Base-by-base conservation (phyloP, 2,329 filamentous ascomycete species). In the Leptosphaerulina australis region DNA sequence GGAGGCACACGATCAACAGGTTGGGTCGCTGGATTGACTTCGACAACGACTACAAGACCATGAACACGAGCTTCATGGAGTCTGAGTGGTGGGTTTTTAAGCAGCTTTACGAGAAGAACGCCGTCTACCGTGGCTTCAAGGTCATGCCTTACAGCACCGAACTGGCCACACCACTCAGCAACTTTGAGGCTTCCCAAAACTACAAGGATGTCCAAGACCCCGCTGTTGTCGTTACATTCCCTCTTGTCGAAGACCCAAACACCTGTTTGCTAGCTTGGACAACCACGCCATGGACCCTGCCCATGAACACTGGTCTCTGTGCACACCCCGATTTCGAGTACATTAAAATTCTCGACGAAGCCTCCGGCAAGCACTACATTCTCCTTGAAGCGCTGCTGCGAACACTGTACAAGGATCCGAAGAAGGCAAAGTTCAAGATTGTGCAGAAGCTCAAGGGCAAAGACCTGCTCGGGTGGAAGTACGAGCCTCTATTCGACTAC, bases 21-120 rank as follows among this genome's bases (percentile, higher is more conserved):
- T 77, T 97, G 30, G 93, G 93, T 48, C 87, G 93, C 50, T 97
- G 93, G 93, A 94, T 97, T 65, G 93, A 97, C 75, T 97, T 97
- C 64, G 93, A 97, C 74, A 94, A 96, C 64, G 91, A 97, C 72
- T 97, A 96, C 80, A 96, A 96, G 84, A 96, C 91, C 26, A 96
- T 97, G 91, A 88, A 97, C 72, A 82, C 87, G n/a, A 86, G 80
- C 15, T 97, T 95, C 76, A 97, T 97, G 93, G 93, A 97, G 77
- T 88, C 88, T 0, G 85, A 90, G 59, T 97, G 93, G 93, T 97
- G 93, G 92, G 88, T 94, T 14, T 96, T 96, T 80, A 95, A 94
- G 78, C 85, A 93, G 70, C 81, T 97, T 18, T 95, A 90, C 71
- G 89, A 96, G 63, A 96, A 96, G 76, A 89, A 86, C 48, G 81